Evolutionary conservation across 306 rosid genomes (phyloP).

Genomic region (Argentina anserina): DNA sequence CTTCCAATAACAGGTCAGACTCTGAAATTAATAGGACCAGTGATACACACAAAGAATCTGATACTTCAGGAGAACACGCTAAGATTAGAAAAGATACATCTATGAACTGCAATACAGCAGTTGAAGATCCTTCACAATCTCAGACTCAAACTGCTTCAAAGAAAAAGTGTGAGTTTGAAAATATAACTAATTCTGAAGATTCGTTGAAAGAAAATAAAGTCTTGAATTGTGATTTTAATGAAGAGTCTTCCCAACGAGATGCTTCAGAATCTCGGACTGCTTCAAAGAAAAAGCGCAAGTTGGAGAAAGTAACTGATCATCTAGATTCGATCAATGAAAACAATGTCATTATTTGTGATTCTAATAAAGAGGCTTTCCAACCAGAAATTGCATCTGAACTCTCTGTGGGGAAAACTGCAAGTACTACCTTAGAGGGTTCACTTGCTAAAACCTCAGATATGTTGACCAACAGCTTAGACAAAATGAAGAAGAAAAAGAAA

Average conservation of each 20-base stretch:
- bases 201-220: slow-evolving; percentile 25
- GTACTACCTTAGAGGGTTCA: slow-evolving; percentile 28
- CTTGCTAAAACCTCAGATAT: slow-evolving; percentile 27
- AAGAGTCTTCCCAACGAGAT: slow-evolving; percentile 26
- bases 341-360: slow-evolving; percentile 25
- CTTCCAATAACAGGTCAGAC: slow-evolving; percentile 25
- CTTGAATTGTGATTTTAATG: slow-evolving; percentile 26
- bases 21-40: slow-evolving; percentile 19
- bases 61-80: slow-evolving; percentile 28
- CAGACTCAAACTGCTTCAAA: slow-evolving; percentile 21
- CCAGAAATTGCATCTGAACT: slow-evolving; percentile 30
- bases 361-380: slow-evolving; percentile 26
- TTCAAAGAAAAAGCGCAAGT: slow-evolving; percentile 32
- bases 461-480: slow-evolving; percentile 18
- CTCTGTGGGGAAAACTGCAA: slow-evolving; percentile 30
- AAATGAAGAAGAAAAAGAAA: slow-evolving; percentile 30
- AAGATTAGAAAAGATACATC: slow-evolving; percentile 14
- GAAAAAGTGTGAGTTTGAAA: slow-evolving; percentile 33
- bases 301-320: slow-evolving; percentile 16
- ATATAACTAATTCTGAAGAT: slow-evolving; percentile 16
- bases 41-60: slow-evolving; percentile 29
- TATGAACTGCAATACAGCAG: slow-evolving; percentile 17
- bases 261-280: slow-evolving; percentile 33
- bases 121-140: slow-evolving; percentile 32
- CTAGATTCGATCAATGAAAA: slow-evolving; percentile 21